Percentiles rank a stretch among this genome's conserved stretches.
These are phyloP conservation scores for Silene noctiflora DNA, from an alignment of 179 eudicot genomes.

Conservation along the genomic window DNA sequence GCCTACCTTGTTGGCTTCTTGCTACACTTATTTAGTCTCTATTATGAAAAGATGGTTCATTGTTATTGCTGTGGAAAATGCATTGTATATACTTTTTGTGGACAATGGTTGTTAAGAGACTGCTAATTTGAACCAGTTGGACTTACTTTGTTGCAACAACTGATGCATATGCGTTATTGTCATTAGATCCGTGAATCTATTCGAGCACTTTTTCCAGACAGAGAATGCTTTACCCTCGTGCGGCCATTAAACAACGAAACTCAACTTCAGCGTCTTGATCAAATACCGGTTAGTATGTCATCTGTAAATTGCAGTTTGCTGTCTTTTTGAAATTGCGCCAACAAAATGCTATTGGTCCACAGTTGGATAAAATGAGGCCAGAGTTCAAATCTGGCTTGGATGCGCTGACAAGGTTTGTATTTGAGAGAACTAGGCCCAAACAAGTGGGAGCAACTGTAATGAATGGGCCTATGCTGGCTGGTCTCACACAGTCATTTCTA, in stretches of 20 bases:
- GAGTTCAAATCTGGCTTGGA: slow-evolving; percentile 90
- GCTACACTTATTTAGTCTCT: background rate
- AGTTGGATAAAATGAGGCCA: slow-evolving; percentile 86
- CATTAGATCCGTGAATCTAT: slow-evolving; percentile 88
- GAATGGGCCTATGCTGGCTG: slow-evolving; percentile 96
- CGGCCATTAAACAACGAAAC: slow-evolving; percentile 85
- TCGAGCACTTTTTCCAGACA: slow-evolving; percentile 91
- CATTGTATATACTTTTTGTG: background rate
- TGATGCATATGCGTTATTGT: slow-evolving; percentile 22
- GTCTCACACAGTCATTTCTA: slow-evolving; percentile 83
- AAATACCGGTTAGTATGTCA: slow-evolving; percentile 62
- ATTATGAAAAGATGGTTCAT: background rate
- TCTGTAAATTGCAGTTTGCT: background rate
- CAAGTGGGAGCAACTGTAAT: slow-evolving; percentile 95
- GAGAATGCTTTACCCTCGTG: slow-evolving; percentile 89
- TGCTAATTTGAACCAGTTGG: background rate
- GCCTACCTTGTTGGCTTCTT: background rate
- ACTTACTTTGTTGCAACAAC: background rate
- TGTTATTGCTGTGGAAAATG: slow-evolving; percentile 3
- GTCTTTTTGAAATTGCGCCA: background rate
- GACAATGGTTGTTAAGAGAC: background rate
- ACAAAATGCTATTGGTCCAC: slow-evolving; percentile 20
- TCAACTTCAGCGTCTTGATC: slow-evolving; percentile 90
- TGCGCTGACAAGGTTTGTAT: slow-evolving; percentile 85
- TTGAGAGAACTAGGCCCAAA: slow-evolving; percentile 97